Percentiles rank a stretch among this genome's conserved stretches.
Evolutionary conservation across 352 stramenopile genomes (phyloP).

Genomic region (Pythium utonaiense): DNA sequence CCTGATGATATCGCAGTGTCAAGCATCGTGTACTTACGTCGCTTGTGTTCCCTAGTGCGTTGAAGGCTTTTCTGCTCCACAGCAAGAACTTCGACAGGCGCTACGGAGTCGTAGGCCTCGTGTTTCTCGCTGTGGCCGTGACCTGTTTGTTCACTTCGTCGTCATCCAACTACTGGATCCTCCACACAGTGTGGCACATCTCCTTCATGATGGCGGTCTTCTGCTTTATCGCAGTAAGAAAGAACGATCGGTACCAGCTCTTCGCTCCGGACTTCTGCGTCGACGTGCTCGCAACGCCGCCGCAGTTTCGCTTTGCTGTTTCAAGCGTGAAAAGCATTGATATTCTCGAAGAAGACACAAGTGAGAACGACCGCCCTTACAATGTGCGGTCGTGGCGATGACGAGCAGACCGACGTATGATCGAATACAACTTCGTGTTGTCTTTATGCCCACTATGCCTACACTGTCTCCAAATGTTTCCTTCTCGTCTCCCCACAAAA

Average conservation of each 20-base stretch:
- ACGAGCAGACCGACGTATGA: neutral
- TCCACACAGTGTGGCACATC: slow-evolving; percentile 38
- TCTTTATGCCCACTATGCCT: slow-evolving; percentile 17
- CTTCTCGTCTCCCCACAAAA: no score
- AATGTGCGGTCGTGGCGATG: slow-evolving; percentile 5
- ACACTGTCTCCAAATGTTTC: slow-evolving; percentile 7
- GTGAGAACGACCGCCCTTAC: slow-evolving; percentile 3
- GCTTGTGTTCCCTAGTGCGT: no score
- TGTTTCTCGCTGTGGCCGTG: slow-evolving; percentile 21
- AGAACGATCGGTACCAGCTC: slow-evolving; percentile 34
- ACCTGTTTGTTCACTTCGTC: slow-evolving; percentile 29
- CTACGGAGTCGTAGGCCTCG: slow-evolving; percentile 21
- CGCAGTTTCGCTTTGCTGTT: slow-evolving; percentile 20
- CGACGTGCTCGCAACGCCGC: slow-evolving; percentile 29
- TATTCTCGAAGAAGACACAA: slow-evolving; percentile 20
- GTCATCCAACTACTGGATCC: slow-evolving; percentile 31
- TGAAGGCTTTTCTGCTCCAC: slow-evolving; percentile 26
- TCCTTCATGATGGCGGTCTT: slow-evolving; percentile 29
- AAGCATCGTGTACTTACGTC: no score
- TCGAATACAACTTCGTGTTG: slow-evolving; percentile 1
- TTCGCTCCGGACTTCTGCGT: slow-evolving; percentile 22
- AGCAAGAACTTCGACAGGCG: slow-evolving; percentile 37
- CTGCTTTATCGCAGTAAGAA: slow-evolving; percentile 25
- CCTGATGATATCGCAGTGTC: no score
- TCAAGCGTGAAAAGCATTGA: slow-evolving; percentile 26